A percentile compares a stretch with the other conserved stretches of the same genome.
Evolutionary conservation across 202 grass and related monocot genomes (phyloP).

Genomic region (Bolboschoenoplectus hybrid): DNA sequence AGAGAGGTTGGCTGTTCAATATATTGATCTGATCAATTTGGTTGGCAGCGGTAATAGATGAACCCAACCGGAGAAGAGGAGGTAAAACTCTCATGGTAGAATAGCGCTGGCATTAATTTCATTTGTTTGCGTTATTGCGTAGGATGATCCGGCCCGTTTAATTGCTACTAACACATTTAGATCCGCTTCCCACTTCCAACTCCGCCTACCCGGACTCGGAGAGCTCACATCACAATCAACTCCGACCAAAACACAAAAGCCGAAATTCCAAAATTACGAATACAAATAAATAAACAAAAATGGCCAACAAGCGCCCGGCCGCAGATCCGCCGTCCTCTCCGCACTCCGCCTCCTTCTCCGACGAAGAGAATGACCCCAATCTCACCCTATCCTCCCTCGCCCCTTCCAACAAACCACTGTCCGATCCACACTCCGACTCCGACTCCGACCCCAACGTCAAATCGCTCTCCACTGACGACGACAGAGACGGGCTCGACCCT

Average conservation of each 20-base stretch:
- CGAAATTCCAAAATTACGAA: background rate
- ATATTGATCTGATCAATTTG: no score
- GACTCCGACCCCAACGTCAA: background rate
- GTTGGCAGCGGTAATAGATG: no score
- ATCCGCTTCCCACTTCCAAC: background rate
- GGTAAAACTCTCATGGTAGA: background rate
- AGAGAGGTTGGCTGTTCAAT: no score
- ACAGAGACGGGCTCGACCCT: background rate
- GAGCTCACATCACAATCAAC: background rate
- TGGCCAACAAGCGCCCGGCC: slow-evolving; percentile 14
- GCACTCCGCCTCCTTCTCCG: slow-evolving; percentile 29
- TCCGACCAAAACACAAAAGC: background rate
- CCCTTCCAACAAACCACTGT: background rate
- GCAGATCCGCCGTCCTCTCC: slow-evolving; percentile 22
- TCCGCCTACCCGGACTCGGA: no score
- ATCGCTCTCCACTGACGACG: slow-evolving; percentile 28
- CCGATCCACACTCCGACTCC: slow-evolving; percentile 10
- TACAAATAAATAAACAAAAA: background rate
- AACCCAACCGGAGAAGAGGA: background rate
- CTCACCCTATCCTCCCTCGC: background rate
- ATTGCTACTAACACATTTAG: background rate
- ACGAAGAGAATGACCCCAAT: slow-evolving; percentile 23
- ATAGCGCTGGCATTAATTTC: no score
- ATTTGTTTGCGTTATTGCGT: no score
- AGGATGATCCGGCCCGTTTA: background rate